Conservation (phyloP, 1,139 yeast genomes). For the Hyphopichia buzzinii region DNA sequence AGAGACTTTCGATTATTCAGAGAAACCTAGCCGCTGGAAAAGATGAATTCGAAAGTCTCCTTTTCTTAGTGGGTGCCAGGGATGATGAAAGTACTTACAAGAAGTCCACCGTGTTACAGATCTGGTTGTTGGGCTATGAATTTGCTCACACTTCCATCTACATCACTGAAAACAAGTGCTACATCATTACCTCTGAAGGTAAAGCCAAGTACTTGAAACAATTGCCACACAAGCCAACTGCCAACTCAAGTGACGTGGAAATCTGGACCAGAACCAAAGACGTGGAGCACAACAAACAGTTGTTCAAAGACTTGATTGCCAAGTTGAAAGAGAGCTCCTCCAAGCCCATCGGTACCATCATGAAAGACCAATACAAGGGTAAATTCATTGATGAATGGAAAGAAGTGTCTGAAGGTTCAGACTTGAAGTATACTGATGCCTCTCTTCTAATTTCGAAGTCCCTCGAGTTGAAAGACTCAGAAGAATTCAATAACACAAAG, state of each 20-base stretch:
- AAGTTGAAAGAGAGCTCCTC: constrained; percentile 37
- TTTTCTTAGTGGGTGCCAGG: constrained; percentile 76
- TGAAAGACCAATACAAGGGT: constrained; percentile 78
- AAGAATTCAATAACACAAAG: constrained; percentile 64
- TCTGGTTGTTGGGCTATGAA: constrained; percentile 93
- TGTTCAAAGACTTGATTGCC: constrained; percentile 60
- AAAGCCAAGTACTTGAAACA: constrained; percentile 77
- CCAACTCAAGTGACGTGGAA: constrained; percentile 48
- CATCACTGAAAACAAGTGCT: constrained; percentile 58
- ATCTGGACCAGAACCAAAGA: constrained; percentile 83
- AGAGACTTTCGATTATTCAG: constrained; percentile 41
- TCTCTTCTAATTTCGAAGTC: constrained; percentile 49
- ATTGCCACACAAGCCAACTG: constrained; percentile 40
- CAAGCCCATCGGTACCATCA: constrained; percentile 57
- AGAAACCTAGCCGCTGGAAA: constrained; percentile 34
- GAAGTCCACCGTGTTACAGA: constrained; percentile 83
- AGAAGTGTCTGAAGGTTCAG: constrained; percentile 48
- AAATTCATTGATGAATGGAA: constrained; percentile 81
- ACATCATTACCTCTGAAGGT: constrained; percentile 79
- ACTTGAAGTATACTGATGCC: constrained; percentile 54
- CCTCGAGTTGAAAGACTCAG: constrained; percentile 77
- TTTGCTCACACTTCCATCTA: constrained; percentile 85
- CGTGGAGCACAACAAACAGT: constrained; percentile 64
- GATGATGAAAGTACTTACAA: constrained; percentile 90
- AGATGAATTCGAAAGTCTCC: constrained; percentile 50